Evolutionary conservation across 2,329 filamentous ascomycete genomes (phyloP).

Genomic region (Fusarium chuoi): DNA sequence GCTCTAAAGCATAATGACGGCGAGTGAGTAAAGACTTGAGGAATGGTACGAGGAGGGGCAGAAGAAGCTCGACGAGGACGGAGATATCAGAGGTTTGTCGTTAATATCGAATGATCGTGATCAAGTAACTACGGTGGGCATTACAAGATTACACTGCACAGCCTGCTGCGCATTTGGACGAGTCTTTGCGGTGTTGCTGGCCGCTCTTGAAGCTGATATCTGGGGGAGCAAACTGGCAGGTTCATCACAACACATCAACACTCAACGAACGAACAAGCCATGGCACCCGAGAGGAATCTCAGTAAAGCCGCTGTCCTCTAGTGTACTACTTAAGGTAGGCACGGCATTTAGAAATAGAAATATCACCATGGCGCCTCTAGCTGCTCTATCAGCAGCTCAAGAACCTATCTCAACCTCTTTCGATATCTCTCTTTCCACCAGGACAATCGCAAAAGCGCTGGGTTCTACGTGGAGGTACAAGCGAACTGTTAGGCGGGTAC

Average conservation of each 20-base stretch:
- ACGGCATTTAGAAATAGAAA: not conserved
- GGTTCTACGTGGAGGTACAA: conserved; percentile 39
- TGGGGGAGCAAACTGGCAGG: not conserved
- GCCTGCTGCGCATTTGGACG: not conserved
- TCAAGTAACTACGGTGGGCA: not conserved
- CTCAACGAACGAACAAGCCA: not conserved
- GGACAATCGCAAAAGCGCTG: conserved; percentile 2
- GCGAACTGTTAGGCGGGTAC: conserved; percentile 45
- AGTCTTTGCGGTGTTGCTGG: not conserved
- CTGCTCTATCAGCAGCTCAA: not conserved
- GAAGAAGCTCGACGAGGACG: conserved; percentile 14
- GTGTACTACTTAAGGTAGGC: not conserved
- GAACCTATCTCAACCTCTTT: conserved; percentile 1
- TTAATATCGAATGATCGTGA: not conserved
- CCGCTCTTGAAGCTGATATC: not conserved
- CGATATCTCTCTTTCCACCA: conserved; percentile 6
- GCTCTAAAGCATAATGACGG: conserved; percentile 12
- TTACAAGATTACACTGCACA: not conserved
- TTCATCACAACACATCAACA: not conserved
- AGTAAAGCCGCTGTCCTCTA: not conserved
- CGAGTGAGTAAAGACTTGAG: conserved; percentile 24
- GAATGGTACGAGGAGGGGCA: conserved; percentile 38
- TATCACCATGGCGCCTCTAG: not conserved
- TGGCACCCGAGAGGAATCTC: not conserved
- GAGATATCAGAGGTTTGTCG: conserved; percentile 7